Base-by-base conservation (phyloP, 164 flowering plant genomes). In the Piper longum region DNA sequence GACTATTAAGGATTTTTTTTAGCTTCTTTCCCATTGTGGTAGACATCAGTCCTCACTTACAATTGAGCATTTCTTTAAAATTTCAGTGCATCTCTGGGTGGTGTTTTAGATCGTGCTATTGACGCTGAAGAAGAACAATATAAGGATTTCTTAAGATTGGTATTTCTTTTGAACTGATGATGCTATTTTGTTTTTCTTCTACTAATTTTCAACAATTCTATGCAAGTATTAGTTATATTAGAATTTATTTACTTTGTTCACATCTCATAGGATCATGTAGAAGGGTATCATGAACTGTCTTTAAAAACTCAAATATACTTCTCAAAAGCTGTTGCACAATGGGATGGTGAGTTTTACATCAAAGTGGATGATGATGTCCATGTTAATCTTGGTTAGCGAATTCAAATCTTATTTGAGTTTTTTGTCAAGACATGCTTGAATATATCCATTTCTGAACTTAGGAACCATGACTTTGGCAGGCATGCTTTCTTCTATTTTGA, bases 281-380 rank as follows among this genome's bases (percentile, higher is more conserved):
- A 44, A 44, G 48, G 8, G 2, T 44, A 44, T 44, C 48, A 44
- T 44, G 48, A 44, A 9, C 11, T 44, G 48, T 44, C 48, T 44
- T 44, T 9, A 5, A 44, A 44, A 44, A 44, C 48, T 44, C 48
- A 44, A 80, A 79, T 74, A 66, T 90, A 81, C 77, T 90, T 93
- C 59, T 80, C 97, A 54, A 85, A 89, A 7, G 98, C 90, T 66
- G 95, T 85, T 62, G 83, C 90, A n/a, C 82, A 68, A 71, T 89
- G 96, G 97, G 97, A 92, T 81, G 96, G 97, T 64, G 96, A 92
- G 62, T 92, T 88, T 69, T 92, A 81, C 57, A 74, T 92, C 51
- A 92, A 92, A 82, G 97, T 90, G 42, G 98, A 92, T 72, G 98
- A 89, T 71, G 97, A 92, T 73, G 96, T 92, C 44, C 97, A 92